Base-by-base conservation (phyloP, 805 yeast genomes). In the Wickerhamiella kazuoi region DNA sequence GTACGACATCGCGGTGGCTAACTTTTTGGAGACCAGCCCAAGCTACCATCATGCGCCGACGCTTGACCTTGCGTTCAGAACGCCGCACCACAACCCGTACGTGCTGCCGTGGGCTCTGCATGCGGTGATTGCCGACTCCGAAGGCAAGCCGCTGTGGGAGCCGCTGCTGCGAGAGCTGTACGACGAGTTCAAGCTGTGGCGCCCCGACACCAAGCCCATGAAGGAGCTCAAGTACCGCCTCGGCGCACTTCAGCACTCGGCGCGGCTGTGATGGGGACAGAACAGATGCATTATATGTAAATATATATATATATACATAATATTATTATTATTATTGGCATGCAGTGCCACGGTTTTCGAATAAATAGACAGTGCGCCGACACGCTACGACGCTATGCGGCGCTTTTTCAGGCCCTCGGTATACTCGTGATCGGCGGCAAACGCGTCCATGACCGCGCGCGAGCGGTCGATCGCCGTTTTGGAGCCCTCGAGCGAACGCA, bases 41-140 rank as follows among this genome's bases (percentile, higher is more conserved):
- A 59, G 66, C 56, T 61, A 31, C 63, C 69, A 14, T 17, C 34
- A 44, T 1, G 48, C 59, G 31, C 52, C 53, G 30, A 34, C 43
- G 17, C 49, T 54, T 21, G 51, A 47, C 23, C 34, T 41, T 21
- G 41, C 42, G 21, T 80, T 76, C 52, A 72, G 71, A 37, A 65
- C 80, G 30, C 74, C 80, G 6, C 70, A 71, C 44, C 40, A 35
- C 21, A 86, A 87, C 56, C 95, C 95, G 0, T 87, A 71, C 51
- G 74, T 79, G 42, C 60, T 87, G 30, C 97, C 97, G 1, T 87
- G 96, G 95, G 79, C 93, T 50, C 71, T 84, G 61, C 62, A 94
- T 34, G 94, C 95, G 0, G 61, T 87, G 34, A 58, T 84, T 23
- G 75, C 72, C 46, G 93, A 76, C 39, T 68, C 76, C 0, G 39